These are phyloP conservation scores for Pythium biforme DNA, from an alignment of 352 stramenopile species.

Conservation along the genomic window DNA sequence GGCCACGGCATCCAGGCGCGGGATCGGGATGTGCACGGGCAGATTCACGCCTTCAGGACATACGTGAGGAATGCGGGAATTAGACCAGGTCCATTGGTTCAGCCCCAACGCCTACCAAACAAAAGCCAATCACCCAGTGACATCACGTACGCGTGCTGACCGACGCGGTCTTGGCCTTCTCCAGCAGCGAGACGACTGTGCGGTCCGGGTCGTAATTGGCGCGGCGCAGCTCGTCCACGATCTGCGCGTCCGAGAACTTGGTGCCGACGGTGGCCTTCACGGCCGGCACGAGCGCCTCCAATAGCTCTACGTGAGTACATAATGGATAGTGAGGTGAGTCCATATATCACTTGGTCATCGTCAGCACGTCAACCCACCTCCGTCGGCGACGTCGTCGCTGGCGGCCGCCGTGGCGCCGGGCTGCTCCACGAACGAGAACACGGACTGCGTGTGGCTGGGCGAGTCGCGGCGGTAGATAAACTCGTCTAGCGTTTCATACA, in stretches of 20 bases:
- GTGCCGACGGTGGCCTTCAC: conserved; percentile 49
- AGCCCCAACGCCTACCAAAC: neutral
- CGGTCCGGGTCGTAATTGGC: conserved; percentile 83
- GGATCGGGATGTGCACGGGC: conserved; percentile 66
- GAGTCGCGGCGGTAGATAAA: conserved; percentile 85
- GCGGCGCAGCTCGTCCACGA: conserved; percentile 61
- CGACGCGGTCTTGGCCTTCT: conserved; percentile 60
- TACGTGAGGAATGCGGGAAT: no score
- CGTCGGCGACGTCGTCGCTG: conserved; percentile 34
- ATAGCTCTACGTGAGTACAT: conserved; percentile 37
- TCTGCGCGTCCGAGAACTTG: conserved; percentile 57
- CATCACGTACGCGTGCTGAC: conserved; percentile 21
- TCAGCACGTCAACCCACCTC: conserved; percentile 20
- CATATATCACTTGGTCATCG: no score
- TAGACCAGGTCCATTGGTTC: neutral
- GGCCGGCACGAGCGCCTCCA: conserved; percentile 55
- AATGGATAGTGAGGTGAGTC: neutral
- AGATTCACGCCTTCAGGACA: conserved; percentile 41
- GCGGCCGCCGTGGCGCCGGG: conserved; percentile 12
- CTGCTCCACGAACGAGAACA: conserved; percentile 83
- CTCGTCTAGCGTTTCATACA: conserved; percentile 40
- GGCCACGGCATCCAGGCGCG: conserved; percentile 58
- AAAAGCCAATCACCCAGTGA: no score
- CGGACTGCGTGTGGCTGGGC: conserved; percentile 64
- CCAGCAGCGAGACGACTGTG: conserved; percentile 66